Conservation (phyloP, 805 yeast genomes). For the Jamesozyma rosinii region DNA sequence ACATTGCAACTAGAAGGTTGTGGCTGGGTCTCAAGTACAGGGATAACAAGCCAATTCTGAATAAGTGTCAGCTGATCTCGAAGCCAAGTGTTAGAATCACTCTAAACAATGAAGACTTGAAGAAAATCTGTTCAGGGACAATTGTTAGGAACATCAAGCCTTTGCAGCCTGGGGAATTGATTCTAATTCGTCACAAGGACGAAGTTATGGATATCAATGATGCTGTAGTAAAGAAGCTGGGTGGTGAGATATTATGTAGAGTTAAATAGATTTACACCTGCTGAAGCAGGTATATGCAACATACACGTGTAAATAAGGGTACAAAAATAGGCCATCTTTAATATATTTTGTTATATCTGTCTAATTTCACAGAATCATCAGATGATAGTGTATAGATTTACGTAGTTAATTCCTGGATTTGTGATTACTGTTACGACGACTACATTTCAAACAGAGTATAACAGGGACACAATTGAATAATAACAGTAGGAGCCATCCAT, state of each 20-base stretch:
- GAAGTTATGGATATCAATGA: constrained; percentile 71
- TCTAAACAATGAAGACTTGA: constrained; percentile 54
- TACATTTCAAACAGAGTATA: no score
- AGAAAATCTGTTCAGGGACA: constrained; percentile 65
- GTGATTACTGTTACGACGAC: no score
- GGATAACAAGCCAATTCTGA: constrained; percentile 66
- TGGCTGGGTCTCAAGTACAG: constrained; percentile 92
- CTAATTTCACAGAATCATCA: no score
- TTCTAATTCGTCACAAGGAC: constrained; percentile 52
- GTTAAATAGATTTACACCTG: constrained; percentile 31
- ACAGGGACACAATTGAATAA: no score
- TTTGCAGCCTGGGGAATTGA: constrained; percentile 79
- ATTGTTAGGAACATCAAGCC: constrained; percentile 70
- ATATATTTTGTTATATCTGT: no score
- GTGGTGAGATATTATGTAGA: constrained; percentile 77
- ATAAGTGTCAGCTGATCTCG: constrained; percentile 61
- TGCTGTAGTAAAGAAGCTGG: constrained; percentile 61
- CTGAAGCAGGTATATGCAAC: not conserved
- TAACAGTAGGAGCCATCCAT: no score
- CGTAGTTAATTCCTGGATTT: no score
- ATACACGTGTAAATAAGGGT: not conserved
- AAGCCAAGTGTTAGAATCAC: constrained; percentile 75
- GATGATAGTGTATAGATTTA: no score
- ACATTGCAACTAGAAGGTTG: constrained; percentile 72
- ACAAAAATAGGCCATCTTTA: not conserved